phyloP scores from a whole-genome alignment of 306 rosid genomes.

The Rosa chinensis region DNA sequence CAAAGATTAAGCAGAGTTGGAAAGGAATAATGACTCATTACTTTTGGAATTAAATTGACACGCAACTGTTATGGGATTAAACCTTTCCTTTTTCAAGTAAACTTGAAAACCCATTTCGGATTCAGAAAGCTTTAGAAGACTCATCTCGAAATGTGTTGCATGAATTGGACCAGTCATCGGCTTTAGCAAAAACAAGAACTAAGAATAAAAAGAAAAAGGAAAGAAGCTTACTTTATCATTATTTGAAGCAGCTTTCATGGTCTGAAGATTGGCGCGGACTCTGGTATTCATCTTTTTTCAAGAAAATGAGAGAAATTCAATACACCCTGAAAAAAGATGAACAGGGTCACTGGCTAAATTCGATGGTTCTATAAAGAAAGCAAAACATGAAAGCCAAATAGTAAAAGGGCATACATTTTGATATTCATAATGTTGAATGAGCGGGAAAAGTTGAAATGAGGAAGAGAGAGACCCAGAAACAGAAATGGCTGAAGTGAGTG shows the following conservation, averaged over 20 bases:
- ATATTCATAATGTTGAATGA: conserved; percentile 43
- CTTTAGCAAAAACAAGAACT: background rate
- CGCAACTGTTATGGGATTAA: conserved; percentile 26
- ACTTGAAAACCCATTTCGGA: conserved; percentile 23
- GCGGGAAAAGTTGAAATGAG: conserved; percentile 74
- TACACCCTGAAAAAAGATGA: conserved; percentile 28
- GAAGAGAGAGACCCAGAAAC: conserved; percentile 29
- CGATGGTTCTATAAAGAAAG: conserved; percentile 10
- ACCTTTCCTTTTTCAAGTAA: conserved; percentile 30
- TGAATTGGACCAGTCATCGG: conserved; percentile 16
- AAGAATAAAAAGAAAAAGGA: background rate
- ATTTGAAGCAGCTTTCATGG: conserved; percentile 48
- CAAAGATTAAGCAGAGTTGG: conserved; percentile 25
- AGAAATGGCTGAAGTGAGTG: conserved; percentile 31
- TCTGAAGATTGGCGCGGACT: conserved; percentile 59
- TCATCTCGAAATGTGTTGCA: conserved; percentile 25
- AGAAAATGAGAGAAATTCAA: conserved; percentile 41
- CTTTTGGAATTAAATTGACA: conserved; percentile 6
- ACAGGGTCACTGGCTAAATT: conserved; percentile 23
- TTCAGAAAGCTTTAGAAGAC: conserved; percentile 11
- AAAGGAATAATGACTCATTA: conserved; percentile 15
- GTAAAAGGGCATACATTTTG: conserved; percentile 29
- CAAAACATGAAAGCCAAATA: background rate
- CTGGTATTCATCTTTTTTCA: conserved; percentile 53
- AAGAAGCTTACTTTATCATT: conserved; percentile 50